These are phyloP conservation scores for Xylariaceae sp. DNA, from an alignment of 2,329 filamentous ascomycete genomes.

Conservation along the genomic window DNA sequence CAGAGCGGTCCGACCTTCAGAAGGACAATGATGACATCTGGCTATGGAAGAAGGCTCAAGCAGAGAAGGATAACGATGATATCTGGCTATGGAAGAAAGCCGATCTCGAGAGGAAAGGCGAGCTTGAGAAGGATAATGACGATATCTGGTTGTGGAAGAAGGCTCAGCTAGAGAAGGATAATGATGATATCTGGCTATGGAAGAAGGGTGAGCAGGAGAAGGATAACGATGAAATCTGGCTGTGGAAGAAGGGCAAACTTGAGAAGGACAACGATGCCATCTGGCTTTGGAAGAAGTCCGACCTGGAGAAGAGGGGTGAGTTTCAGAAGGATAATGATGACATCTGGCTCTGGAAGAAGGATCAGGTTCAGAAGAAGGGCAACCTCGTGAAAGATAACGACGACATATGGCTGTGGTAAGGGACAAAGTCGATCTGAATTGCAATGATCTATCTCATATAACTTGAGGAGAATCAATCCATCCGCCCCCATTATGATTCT, in stretches of 20 bases:
- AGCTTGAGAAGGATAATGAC: slow-evolving; percentile 28
- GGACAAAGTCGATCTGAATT: too few relatives aligned
- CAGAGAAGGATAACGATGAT: slow-evolving; percentile 17
- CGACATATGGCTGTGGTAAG: slow-evolving; percentile 30
- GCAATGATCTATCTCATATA: too few relatives aligned
- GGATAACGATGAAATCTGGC: slow-evolving; percentile 18
- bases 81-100: slow-evolving; percentile 28
- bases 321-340: slow-evolving; percentile 29
- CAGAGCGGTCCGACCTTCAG: slow-evolving; percentile 22
- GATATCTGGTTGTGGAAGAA: slow-evolving; percentile 32
- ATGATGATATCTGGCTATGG: slow-evolving; percentile 33
- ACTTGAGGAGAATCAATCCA: too few relatives aligned
- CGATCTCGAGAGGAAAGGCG: too few relatives aligned
- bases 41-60: too few relatives aligned
- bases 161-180: slow-evolving; percentile 24
- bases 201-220: slow-evolving; percentile 23
- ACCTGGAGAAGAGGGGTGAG: slow-evolving; percentile 15
- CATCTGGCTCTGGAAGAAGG: slow-evolving; percentile 36
- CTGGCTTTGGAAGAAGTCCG: slow-evolving; percentile 32
- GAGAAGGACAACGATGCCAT: slow-evolving; percentile 29
- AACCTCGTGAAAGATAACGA: slow-evolving; percentile 43
- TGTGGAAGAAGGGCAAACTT: slow-evolving; percentile 23
- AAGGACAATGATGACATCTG: slow-evolving; percentile 28
- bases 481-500: too few relatives aligned
- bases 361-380: slow-evolving; percentile 22